phyloP scores from a whole-genome alignment of 768 basidiomycete genomes.

The Coprinopsis strossmayeri region DNA sequence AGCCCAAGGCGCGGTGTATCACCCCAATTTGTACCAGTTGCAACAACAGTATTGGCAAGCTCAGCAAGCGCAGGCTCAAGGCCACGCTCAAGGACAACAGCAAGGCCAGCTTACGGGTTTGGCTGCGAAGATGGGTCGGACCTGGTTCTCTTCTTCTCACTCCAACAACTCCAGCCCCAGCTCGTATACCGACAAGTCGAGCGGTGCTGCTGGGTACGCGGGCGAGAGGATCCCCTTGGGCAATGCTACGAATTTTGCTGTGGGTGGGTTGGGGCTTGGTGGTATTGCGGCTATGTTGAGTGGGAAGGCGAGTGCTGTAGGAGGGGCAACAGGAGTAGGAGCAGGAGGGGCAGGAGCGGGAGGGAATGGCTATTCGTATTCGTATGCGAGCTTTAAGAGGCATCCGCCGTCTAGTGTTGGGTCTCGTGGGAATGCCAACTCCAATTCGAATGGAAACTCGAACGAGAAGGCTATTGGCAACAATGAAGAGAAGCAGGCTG shows the following conservation, averaged over 20 bases:
- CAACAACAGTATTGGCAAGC: conserved; percentile 54
- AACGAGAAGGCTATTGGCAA: not conserved
- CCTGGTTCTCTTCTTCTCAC: conserved; percentile 9
- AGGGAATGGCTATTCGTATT: conserved; percentile 8
- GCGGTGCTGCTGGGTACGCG: not conserved
- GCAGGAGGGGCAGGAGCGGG: not conserved
- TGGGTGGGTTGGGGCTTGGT: no score
- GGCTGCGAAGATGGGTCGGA: conserved; percentile 9
- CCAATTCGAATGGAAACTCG: not conserved
- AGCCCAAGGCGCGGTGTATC: no score
- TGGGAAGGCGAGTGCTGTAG: conserved; percentile 1
- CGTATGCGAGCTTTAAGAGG: conserved; percentile 18
- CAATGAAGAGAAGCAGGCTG: conserved; percentile 12
- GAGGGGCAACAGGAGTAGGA: not conserved
- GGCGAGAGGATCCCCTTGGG: not conserved
- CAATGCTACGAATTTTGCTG: conserved; percentile 3
- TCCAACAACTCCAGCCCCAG: no score
- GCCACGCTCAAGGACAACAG: conserved; percentile 15
- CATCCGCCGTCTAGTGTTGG: not conserved
- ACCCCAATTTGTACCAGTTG: no score
- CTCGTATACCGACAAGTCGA: no score
- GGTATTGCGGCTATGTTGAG: conserved; percentile 7
- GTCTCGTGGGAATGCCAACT: not conserved
- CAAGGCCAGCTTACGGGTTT: conserved; percentile 11
- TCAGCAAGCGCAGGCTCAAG: conserved; percentile 29